Conservation (phyloP, 2,329 filamentous ascomycete genomes). For the Cladosporium velox region DNA sequence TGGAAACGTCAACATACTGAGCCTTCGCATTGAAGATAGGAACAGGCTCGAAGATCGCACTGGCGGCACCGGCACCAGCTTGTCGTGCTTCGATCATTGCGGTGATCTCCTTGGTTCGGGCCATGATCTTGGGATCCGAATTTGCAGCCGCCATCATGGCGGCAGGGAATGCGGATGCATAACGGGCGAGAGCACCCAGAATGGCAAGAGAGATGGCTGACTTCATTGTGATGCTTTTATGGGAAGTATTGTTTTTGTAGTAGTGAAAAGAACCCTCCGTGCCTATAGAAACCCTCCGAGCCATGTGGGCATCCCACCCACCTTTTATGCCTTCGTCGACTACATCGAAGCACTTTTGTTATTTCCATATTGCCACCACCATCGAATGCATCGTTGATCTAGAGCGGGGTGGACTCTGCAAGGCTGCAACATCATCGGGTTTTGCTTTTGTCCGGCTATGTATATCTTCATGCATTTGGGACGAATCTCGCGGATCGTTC, state of each 20-base stretch:
- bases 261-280: background rate
- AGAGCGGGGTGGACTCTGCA: conserved; percentile 1
- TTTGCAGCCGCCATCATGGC: conserved; percentile 15
- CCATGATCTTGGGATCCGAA: conserved; percentile 18
- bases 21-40: conserved; percentile 32
- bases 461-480: background rate
- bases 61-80: conserved; percentile 26
- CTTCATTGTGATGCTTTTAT: background rate
- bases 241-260: background rate
- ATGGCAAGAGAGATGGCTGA: conserved; percentile 1
- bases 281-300: background rate
- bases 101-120: conserved; percentile 18
- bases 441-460: background rate
- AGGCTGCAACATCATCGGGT: background rate
- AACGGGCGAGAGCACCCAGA: conserved; percentile 4
- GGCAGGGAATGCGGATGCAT: conserved; percentile 21
- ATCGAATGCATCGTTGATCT: background rate
- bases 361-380: background rate
- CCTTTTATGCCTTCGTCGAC: background rate
- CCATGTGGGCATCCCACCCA: background rate
- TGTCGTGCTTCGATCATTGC: conserved; percentile 22
- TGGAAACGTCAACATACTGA: conserved; percentile 35
- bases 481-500: background rate
- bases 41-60: conserved; percentile 28
- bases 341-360: background rate